Percentiles rank a stretch among this genome's conserved stretches.
phyloP scores from a whole-genome alignment of 441 rosid species.

The Kokia cookei region DNA sequence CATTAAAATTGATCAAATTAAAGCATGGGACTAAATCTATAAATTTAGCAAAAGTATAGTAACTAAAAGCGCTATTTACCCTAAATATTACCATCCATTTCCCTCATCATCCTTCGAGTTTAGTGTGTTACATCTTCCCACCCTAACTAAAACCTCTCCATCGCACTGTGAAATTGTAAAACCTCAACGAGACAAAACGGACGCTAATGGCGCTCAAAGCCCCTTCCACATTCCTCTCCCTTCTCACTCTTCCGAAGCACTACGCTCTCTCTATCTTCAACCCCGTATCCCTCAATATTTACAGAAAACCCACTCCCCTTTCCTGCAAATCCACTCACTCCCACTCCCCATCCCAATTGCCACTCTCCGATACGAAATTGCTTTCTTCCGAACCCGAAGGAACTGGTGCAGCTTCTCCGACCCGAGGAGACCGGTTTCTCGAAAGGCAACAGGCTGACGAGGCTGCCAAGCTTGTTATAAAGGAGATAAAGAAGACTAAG shows the following conservation, averaged over 20 bases:
- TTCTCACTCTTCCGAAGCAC: slow-evolving; percentile 32
- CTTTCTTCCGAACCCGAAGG: slow-evolving; percentile 39
- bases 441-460: slow-evolving; percentile 53
- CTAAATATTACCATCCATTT: too few relatives aligned
- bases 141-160: not conserved
- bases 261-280: slow-evolving; percentile 19
- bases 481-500: slow-evolving; percentile 43
- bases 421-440: slow-evolving; percentile 66
- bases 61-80: too few relatives aligned
- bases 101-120: too few relatives aligned
- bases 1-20: too few relatives aligned
- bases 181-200: not conserved
- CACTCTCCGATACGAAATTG: slow-evolving; percentile 25
- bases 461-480: slow-evolving; percentile 47
- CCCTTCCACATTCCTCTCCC: slow-evolving; percentile 41
- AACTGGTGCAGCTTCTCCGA: slow-evolving; percentile 66
- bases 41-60: too few relatives aligned
- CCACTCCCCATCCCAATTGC: not conserved
- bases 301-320: slow-evolving; percentile 19
- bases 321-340: slow-evolving; percentile 35
- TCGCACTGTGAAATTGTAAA: not conserved
- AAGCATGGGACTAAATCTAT: too few relatives aligned
- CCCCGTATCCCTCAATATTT: slow-evolving; percentile 22
- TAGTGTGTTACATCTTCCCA: not conserved
- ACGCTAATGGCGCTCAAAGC: slow-evolving; percentile 53